Evolutionary conservation across 2,329 filamentous ascomycete genomes (phyloP).

Genomic region (Talaromyces sp.): DNA sequence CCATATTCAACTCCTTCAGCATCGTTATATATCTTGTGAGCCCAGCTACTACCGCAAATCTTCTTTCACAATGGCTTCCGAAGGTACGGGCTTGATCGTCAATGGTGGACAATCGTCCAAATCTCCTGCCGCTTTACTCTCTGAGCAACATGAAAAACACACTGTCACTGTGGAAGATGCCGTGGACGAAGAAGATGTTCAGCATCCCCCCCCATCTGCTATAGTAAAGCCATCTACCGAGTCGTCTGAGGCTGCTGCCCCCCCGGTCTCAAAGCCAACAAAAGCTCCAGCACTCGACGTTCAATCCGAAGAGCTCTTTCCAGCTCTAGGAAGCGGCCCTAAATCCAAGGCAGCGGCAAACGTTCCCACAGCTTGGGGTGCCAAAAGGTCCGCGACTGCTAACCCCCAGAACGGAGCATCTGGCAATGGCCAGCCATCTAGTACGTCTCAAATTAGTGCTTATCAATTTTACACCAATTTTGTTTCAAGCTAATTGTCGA

Average conservation of each 20-base stretch:
- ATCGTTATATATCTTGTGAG: neutral
- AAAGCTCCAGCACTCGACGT: conserved; percentile 62
- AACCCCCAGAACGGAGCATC: conserved; percentile 45
- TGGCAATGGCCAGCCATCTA: conserved; percentile 53
- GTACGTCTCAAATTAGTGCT: conserved; percentile 34
- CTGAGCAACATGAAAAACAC: conserved; percentile 54
- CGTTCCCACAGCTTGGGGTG: conserved; percentile 72
- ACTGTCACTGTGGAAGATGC: conserved; percentile 75
- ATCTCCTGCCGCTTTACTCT: conserved; percentile 52
- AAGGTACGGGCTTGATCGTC: conserved; percentile 28
- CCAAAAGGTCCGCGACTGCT: conserved; percentile 50
- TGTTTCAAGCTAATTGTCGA: conserved; percentile 21
- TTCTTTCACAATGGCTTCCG: conserved; percentile 31
- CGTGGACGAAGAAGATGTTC: conserved; percentile 71
- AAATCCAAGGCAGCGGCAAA: conserved; percentile 59
- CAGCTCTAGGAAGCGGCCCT: conserved; percentile 71
- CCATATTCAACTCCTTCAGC: neutral
- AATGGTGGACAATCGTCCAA: conserved; percentile 34
- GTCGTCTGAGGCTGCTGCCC: neutral
- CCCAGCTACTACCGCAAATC: neutral
- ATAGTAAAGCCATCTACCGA: conserved; percentile 26
- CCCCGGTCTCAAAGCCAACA: conserved; percentile 36
- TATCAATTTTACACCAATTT: conserved; percentile 14
- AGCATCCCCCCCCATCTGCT: conserved; percentile 52
- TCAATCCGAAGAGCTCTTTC: conserved; percentile 86